Conservation (phyloP, 2,329 filamentous ascomycete species). For the Xylaria sp. region DNA sequence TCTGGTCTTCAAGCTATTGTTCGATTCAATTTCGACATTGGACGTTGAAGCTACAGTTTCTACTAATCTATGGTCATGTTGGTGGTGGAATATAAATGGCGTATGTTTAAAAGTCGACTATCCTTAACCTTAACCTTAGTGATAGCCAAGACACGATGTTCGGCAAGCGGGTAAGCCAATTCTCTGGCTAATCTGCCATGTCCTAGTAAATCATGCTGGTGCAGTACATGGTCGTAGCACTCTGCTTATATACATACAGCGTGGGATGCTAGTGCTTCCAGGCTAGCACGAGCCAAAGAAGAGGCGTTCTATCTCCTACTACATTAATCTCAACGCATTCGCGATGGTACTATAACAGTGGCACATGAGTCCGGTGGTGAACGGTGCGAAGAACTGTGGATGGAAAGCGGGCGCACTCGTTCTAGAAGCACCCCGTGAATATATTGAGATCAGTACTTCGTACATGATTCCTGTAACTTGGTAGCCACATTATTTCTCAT, state of each 20-base stretch:
- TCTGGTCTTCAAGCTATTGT: not conserved
- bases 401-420: conserved; percentile 8
- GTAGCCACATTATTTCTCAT: conserved; percentile 18
- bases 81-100: conserved; percentile 8
- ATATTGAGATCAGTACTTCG: conserved; percentile 2
- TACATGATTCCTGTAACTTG: conserved; percentile 10
- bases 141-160: not conserved
- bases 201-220: conserved; percentile 1
- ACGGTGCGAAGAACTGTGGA: conserved; percentile 28
- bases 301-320: conserved; percentile 20
- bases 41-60: not conserved
- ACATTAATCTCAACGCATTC: conserved; percentile 18
- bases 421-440: conserved; percentile 28
- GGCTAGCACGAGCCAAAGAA: conserved; percentile 25
- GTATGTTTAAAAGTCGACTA: not conserved
- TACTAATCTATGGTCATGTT: not conserved
- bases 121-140: not conserved
- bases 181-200: conserved; percentile 10
- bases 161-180: conserved; percentile 4
- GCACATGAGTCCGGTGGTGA: conserved; percentile 23
- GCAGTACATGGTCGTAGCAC: conserved; percentile 17
- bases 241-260: conserved; percentile 24
- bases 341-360: conserved; percentile 24
- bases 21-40: not conserved
- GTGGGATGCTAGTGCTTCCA: conserved; percentile 26